Base-by-base conservation (phyloP, 768 basidiomycete genomes). In the Filobasidium floriforme region DNA sequence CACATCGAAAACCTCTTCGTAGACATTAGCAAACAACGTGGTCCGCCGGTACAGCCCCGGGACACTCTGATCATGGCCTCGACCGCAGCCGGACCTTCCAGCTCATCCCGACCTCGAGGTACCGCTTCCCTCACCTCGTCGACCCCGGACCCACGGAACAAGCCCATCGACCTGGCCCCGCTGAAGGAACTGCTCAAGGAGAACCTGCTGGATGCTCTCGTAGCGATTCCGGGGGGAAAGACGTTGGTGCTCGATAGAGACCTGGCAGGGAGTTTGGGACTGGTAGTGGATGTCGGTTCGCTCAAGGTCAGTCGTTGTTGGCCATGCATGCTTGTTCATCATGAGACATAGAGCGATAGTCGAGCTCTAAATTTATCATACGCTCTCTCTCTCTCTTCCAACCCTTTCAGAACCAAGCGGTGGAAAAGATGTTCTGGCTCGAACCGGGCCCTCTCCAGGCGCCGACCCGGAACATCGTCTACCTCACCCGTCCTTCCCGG, bases 391-490 rank as follows among this genome's bases (percentile, higher is more conserved):
- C n/a, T n/a, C n/a, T n/a, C n/a, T 37, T 9, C 32, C 4, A 9
- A 37, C 32, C 32, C 9, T 44, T 49, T 9, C 11, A 98, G 94
- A 89, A 98, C 75, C 93, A 98, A 86, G 93, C 92, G 6, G 91
- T 99, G 2, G 93, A 97, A 81, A 96, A 96, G 82, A 94, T 99
- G 90, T 96, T 93, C 80, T 99, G 96, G 94, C 85, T 99, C 26
- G 96, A 98, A 79, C 79, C 88, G 12, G 93, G 93, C 19, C 87
- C 90, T 10, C 80, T 98, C 55, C 83, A 85, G 14, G 88, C 90
- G 1, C 83, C 86, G 2, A 92, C 93, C 7, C 84, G 88, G 41
- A 93, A 93, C 72, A 86, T 98, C 66, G 85, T 99, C 22, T 99
- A 97, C 79, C 84, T 99, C 10, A 94, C 90, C 77, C 84, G 92